A percentile compares a stretch with the other conserved stretches of the same genome.
Conservation (phyloP, 345 rosid species). For the Eucalyptus regnans region DNA sequence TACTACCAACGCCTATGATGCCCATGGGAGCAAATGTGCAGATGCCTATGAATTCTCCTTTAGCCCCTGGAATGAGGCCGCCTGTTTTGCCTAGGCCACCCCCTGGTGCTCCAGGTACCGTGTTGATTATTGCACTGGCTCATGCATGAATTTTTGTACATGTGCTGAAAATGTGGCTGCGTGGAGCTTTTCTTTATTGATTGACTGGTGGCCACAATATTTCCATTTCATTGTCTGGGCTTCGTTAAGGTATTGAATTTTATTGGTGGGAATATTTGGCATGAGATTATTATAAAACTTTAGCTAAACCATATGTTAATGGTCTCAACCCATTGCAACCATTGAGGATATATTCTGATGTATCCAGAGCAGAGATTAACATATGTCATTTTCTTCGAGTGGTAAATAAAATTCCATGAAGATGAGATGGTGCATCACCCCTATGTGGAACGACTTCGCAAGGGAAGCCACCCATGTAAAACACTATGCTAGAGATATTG, state of each 20-base stretch:
- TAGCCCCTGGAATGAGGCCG: slow-evolving; percentile 68
- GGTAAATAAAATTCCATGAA: background rate
- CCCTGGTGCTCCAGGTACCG: slow-evolving; percentile 42
- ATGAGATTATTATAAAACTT: background rate
- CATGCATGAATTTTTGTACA: background rate
- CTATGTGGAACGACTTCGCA: background rate
- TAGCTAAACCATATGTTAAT: background rate
- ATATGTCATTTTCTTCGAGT: background rate
- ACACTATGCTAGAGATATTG: background rate
- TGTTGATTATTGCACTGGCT: background rate
- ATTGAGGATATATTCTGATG: background rate
- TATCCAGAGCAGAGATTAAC: background rate
- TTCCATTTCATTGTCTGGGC: background rate
- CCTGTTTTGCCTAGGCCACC: slow-evolving; percentile 78
- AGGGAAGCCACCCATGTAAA: background rate
- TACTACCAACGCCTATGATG: slow-evolving; percentile 57
- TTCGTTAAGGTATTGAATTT: background rate
- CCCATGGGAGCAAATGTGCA: slow-evolving; percentile 26
- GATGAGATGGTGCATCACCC: background rate
- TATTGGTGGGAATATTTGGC: background rate
- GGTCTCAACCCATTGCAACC: background rate
- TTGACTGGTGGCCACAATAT: background rate
- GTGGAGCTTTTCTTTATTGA: background rate
- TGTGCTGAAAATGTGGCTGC: background rate
- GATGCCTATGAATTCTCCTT: slow-evolving; percentile 21